A percentile compares a stretch with the other conserved stretches of the same genome.
Evolutionary conservation across 176 grass and related monocot species (phyloP).

Genomic region (Canna indica): DNA sequence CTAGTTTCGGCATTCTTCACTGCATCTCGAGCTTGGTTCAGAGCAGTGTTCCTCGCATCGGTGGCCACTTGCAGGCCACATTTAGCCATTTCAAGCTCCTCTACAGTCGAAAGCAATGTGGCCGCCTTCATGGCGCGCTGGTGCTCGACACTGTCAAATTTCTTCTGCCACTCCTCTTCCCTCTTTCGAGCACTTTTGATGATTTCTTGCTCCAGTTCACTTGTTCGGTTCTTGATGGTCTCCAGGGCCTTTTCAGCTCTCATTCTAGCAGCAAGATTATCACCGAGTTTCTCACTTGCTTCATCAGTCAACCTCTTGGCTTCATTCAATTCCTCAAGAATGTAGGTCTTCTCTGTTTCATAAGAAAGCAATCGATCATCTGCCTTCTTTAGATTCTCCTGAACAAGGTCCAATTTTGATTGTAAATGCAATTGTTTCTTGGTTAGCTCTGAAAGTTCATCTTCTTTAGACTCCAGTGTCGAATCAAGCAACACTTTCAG

Average conservation of each 20-base stretch:
- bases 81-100: conserved; percentile 68
- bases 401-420: conserved; percentile 33
- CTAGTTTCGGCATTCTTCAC: conserved; percentile 38
- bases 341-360: conserved; percentile 43
- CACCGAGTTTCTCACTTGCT: conserved; percentile 53
- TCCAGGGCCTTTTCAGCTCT: conserved; percentile 33
- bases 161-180: conserved; percentile 42
- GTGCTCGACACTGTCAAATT: conserved; percentile 51
- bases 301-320: conserved; percentile 49
- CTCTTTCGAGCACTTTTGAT: conserved; percentile 34
- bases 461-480: conserved; percentile 27
- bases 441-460: conserved; percentile 27
- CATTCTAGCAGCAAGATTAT: conserved; percentile 29
- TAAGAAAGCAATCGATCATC: conserved; percentile 49
- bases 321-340: conserved; percentile 43
- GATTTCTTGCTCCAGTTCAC: conserved; percentile 21
- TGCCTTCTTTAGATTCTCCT: conserved; percentile 40
- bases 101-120: conserved; percentile 22
- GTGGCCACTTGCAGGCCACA: conserved; percentile 42
- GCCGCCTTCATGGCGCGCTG: conserved; percentile 43
- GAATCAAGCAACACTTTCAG: conserved; percentile 28
- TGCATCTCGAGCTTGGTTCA: conserved; percentile 47
- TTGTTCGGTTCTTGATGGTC: conserved; percentile 7
- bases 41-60: conserved; percentile 56
- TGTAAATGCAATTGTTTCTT: conserved; percentile 19